Percentiles rank a stretch among this genome's conserved stretches.
These are phyloP conservation scores for Diospyros kaki DNA, from an alignment of 148 eudicot species.

Conservation along the genomic window DNA sequence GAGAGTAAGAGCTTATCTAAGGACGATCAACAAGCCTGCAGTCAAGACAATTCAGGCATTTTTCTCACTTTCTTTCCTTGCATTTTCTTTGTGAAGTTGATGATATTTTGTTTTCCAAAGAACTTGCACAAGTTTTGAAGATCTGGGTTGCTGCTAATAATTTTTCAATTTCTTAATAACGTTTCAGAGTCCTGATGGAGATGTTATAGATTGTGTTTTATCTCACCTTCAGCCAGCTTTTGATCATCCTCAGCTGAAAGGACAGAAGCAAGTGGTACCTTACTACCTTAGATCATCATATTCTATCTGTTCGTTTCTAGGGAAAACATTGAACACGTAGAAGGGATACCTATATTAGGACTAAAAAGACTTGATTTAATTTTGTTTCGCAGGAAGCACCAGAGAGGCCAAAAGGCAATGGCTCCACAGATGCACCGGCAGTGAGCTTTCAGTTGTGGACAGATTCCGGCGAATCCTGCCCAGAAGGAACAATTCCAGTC, in stretches of 20 bases:
- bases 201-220: constrained; percentile 76
- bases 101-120: background rate
- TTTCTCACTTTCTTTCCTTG: constrained; percentile 1
- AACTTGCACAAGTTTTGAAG: background rate
- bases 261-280: constrained; percentile 73
- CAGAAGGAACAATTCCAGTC: constrained; percentile 88
- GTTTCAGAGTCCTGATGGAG: constrained; percentile 96
- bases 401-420: constrained; percentile 67
- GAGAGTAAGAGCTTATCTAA: constrained; percentile 57
- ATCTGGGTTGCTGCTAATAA: constrained; percentile 9
- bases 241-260: constrained; percentile 89
- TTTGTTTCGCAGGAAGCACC: constrained; percentile 59
- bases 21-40: constrained; percentile 79
- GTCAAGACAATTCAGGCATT: constrained; percentile 82
- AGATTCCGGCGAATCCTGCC: constrained; percentile 69
- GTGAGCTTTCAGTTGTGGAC: constrained; percentile 62
- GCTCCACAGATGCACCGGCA: constrained; percentile 25
- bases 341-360: background rate
- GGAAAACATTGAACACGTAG: background rate
- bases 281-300: background rate
- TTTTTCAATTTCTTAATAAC: constrained; percentile 5
- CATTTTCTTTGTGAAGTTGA: background rate
- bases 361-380: background rate
- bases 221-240: constrained; percentile 97
- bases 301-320: background rate